Conservation (phyloP, 73 alveolate species). For the Symbiodinium pilosum region DNA sequence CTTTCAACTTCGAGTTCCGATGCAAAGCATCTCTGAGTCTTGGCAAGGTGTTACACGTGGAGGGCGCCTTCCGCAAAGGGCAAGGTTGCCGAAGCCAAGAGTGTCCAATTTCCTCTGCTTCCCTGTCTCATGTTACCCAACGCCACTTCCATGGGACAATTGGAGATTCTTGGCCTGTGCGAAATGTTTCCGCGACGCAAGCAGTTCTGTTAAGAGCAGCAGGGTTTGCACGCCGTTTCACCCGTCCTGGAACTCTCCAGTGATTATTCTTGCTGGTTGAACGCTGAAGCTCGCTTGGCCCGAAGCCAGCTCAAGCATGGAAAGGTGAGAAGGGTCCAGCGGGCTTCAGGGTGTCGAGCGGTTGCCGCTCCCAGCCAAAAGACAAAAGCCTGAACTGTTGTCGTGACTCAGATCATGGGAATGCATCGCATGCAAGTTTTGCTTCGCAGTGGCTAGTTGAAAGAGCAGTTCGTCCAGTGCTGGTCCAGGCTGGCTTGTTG, state of each 20-base stretch:
- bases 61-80: not conserved
- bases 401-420: too few relatives aligned
- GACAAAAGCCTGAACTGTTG: not conserved
- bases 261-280: not conserved
- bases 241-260: not conserved
- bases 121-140: too few relatives aligned
- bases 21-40: not conserved
- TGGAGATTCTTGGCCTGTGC: slow-evolving; percentile 6
- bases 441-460: slow-evolving; percentile 1
- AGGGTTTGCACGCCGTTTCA: slow-evolving; percentile 17
- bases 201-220: slow-evolving; percentile 21
- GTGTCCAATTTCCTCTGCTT: not conserved
- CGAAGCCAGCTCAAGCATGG: not conserved
- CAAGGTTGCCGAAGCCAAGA: not conserved
- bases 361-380: not conserved
- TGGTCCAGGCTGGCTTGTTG: not conserved
- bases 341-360: slow-evolving; percentile 3
- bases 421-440: not conserved
- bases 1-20: slow-evolving; percentile 8
- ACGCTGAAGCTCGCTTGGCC: not conserved
- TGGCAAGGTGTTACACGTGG: not conserved
- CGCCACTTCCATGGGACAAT: too few relatives aligned
- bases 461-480: slow-evolving; percentile 7
- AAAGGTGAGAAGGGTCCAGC: not conserved
- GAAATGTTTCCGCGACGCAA: slow-evolving; percentile 2